phyloP scores from a whole-genome alignment of 2,329 filamentous ascomycete species.

The Aspergillus vadensis region DNA sequence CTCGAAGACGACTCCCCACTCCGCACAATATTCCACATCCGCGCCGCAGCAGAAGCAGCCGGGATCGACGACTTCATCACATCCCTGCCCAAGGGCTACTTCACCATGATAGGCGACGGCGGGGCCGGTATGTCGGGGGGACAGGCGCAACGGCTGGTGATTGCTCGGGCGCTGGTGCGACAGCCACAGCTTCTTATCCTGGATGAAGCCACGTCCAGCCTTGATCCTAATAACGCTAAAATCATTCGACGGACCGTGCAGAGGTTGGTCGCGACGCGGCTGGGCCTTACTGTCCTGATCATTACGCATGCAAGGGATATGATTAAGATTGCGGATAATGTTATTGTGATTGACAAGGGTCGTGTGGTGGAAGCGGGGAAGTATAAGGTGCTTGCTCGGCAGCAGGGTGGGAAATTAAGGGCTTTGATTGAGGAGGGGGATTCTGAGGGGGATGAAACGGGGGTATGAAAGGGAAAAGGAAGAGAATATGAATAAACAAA shows the following conservation, averaged over 20 bases:
- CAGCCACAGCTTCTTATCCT: constrained; percentile 73
- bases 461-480: neutral
- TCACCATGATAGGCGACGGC: constrained; percentile 75
- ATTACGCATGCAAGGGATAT: constrained; percentile 82
- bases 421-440: constrained; percentile 30
- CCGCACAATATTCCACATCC: constrained; percentile 50
- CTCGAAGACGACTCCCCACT: constrained; percentile 58
- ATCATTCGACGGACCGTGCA: constrained; percentile 65
- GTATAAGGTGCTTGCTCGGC: constrained; percentile 61
- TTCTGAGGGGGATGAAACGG: neutral
- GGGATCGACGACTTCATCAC: constrained; percentile 75
- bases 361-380: constrained; percentile 68
- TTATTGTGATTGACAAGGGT: constrained; percentile 72
- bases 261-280: constrained; percentile 48
- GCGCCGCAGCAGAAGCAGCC: constrained; percentile 58
- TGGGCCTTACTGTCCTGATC: constrained; percentile 69
- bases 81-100: constrained; percentile 70
- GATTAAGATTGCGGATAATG: constrained; percentile 76
- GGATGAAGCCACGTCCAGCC: constrained; percentile 82
- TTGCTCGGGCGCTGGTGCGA: constrained; percentile 75
- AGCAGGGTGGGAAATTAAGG: constrained; percentile 51
- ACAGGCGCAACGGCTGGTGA: constrained; percentile 77
- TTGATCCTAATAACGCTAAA: constrained; percentile 70
- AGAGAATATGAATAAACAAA: too few species aligned
- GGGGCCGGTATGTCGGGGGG: constrained; percentile 75